Conservation (phyloP, 805 yeast genomes). For the Candida ortonii region DNA sequence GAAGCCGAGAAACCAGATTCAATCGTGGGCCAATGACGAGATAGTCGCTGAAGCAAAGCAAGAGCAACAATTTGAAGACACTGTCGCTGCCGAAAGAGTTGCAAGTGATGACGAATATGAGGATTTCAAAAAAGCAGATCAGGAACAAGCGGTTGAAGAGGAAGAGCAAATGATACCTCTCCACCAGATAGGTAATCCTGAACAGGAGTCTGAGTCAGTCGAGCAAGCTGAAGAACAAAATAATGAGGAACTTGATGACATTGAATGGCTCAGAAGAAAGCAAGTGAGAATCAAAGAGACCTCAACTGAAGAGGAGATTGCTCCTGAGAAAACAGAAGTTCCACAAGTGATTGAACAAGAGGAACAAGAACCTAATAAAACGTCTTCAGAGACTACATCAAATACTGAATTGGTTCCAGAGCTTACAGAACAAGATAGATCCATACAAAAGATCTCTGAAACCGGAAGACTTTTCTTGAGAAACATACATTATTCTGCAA, state of each 20-base stretch:
- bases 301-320: constrained; percentile 21
- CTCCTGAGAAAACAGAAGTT: constrained; percentile 5
- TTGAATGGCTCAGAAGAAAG: constrained; percentile 82
- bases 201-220: constrained; percentile 18
- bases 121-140: constrained; percentile 40
- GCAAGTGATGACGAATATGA: constrained; percentile 55
- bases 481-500: constrained; percentile 75
- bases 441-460: constrained; percentile 48
- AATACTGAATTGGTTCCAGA: constrained; percentile 21
- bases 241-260: constrained; percentile 54
- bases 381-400: no score
- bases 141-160: constrained; percentile 40
- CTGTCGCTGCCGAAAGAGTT: constrained; percentile 34
- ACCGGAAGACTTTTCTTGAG: constrained; percentile 87
- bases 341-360: constrained; percentile 1
- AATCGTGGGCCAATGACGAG: constrained; percentile 74
- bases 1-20: constrained; percentile 67
- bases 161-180: constrained; percentile 47
- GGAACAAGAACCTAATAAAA: constrained; percentile 8
- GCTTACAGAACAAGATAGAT: constrained; percentile 43
- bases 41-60: constrained; percentile 23
- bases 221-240: constrained; percentile 8
- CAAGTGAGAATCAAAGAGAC: constrained; percentile 67
- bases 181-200: constrained; percentile 13
- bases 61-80: constrained; percentile 25